Percentiles rank a stretch among this genome's conserved stretches.
Conservation (phyloP, 1,284 basidiomycete species). For the Taiwanofungus camphoratus region DNA sequence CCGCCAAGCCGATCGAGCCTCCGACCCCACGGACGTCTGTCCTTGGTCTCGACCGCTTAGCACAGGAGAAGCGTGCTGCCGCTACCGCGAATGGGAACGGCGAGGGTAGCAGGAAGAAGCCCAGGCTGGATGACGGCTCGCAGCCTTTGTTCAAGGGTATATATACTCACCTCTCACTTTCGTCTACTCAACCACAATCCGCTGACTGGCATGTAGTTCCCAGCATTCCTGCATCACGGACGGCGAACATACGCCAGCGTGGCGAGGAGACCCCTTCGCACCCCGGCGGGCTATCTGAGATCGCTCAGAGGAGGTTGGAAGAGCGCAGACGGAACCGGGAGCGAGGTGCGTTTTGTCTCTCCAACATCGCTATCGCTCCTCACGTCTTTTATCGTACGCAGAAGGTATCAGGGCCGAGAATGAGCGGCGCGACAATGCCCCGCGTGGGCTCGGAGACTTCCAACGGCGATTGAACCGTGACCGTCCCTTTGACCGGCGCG, state of each 20-base stretch:
- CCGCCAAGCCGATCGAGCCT: slow-evolving; percentile 65
- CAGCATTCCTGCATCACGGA: slow-evolving; percentile 53
- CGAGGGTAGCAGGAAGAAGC: slow-evolving; percentile 59
- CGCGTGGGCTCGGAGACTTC: slow-evolving; percentile 66
- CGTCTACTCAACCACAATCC: too few species aligned
- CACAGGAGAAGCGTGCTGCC: slow-evolving; percentile 75
- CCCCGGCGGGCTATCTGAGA: slow-evolving; percentile 79
- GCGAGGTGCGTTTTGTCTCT: slow-evolving; percentile 40
- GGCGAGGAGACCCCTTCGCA: slow-evolving; percentile 93
- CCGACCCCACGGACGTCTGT: slow-evolving; percentile 70
- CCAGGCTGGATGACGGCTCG: slow-evolving; percentile 53
- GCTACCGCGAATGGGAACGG: slow-evolving; percentile 32
- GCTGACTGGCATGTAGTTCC: slow-evolving; percentile 50
- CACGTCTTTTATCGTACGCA: slow-evolving; percentile 20
- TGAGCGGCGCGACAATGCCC: slow-evolving; percentile 48
- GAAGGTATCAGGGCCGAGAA: slow-evolving; percentile 59
- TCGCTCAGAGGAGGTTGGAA: slow-evolving; percentile 66
- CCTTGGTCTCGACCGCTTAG: slow-evolving; percentile 83
- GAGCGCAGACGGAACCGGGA: slow-evolving; percentile 69
- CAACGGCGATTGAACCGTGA: slow-evolving; percentile 65
- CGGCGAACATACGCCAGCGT: slow-evolving; percentile 60
- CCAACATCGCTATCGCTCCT: not conserved
- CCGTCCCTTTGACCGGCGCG: slow-evolving; percentile 25
- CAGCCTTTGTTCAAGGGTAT: slow-evolving; percentile 80
- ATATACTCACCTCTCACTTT: slow-evolving; percentile 12